A percentile compares a stretch with the other conserved stretches of the same genome.
Conservation (phyloP, 1,284 basidiomycete genomes). For the Dichomitus squalens region DNA sequence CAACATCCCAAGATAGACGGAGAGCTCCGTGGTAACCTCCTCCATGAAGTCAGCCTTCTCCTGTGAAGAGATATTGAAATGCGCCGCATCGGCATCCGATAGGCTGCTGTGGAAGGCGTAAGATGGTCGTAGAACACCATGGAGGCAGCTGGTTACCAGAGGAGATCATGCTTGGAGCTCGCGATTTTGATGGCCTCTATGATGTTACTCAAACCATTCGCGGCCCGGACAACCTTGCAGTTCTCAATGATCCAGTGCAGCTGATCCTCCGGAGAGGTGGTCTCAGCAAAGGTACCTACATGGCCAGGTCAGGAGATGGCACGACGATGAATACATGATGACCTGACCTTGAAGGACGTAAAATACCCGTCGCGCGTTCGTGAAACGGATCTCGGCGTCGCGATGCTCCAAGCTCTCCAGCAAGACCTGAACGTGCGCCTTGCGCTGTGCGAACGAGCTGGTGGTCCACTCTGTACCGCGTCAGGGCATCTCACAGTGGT, state of each 20-base stretch:
- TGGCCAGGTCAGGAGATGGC: constrained; percentile 1
- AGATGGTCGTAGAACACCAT: constrained; percentile 4
- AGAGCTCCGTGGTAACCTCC: constrained; percentile 88
- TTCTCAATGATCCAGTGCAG: constrained; percentile 96
- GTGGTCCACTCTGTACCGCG: constrained; percentile 74
- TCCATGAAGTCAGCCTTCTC: constrained; percentile 83
- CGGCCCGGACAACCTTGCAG: constrained; percentile 81
- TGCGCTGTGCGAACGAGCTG: constrained; percentile 59
- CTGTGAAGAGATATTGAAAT: constrained; percentile 65
- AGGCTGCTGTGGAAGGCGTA: constrained; percentile 52
- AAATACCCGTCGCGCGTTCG: constrained; percentile 83
- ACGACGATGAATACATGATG: not conserved
- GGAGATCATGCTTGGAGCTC: constrained; percentile 83
- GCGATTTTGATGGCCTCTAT: constrained; percentile 91
- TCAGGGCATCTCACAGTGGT: constrained; percentile 16
- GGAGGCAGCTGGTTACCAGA: constrained; percentile 54
- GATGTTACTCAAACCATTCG: constrained; percentile 85
- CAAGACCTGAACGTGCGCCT: constrained; percentile 75
- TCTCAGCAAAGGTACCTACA: constrained; percentile 89
- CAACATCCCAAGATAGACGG: constrained; percentile 89
- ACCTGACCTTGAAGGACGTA: constrained; percentile 87
- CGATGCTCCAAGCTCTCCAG: constrained; percentile 87
- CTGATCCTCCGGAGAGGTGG: constrained; percentile 90
- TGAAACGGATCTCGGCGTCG: constrained; percentile 82
- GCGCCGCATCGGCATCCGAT: constrained; percentile 69